These are phyloP conservation scores for Astrocystis sublimbata DNA, from an alignment of 495 filamentous ascomycete species.

Conservation along the genomic window DNA sequence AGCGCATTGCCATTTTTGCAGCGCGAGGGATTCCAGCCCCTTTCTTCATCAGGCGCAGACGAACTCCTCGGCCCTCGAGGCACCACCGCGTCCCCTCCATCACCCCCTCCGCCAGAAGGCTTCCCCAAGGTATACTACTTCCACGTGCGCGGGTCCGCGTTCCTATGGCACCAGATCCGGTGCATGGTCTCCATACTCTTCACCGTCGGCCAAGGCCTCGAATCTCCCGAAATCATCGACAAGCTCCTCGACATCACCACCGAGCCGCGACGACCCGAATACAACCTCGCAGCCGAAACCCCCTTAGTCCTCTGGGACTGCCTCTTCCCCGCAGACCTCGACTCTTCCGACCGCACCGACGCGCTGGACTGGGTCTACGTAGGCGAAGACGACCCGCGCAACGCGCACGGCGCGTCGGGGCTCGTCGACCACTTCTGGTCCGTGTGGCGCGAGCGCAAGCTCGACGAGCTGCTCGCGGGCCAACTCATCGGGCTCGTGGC, in stretches of 20 bases:
- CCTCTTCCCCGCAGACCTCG: conserved; percentile 66
- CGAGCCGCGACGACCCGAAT: conserved; percentile 72
- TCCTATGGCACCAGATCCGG: conserved; percentile 97
- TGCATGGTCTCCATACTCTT: conserved; percentile 89
- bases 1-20: conserved; percentile 46
- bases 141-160: conserved; percentile 84
- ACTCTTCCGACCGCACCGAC: conserved; percentile 53
- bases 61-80: background rate
- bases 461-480: conserved; percentile 80
- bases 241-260: conserved; percentile 70
- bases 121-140: conserved; percentile 80
- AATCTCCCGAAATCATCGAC: conserved; percentile 67
- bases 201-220: conserved; percentile 85
- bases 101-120: conserved; percentile 4
- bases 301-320: conserved; percentile 96
- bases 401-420: conserved; percentile 60
- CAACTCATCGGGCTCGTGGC: conserved; percentile 65
- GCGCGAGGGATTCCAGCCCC: conserved; percentile 27
- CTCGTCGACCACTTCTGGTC: conserved; percentile 76
- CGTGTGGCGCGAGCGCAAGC: conserved; percentile 78
- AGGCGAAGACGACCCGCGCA: conserved; percentile 55
- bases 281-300: conserved; percentile 85
- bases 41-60: conserved; percentile 8
- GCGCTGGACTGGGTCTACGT: conserved; percentile 78
- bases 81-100: conserved; percentile 6